phyloP scores from a whole-genome alignment of 2,329 filamentous ascomycete species.

The Periconia sp. region DNA sequence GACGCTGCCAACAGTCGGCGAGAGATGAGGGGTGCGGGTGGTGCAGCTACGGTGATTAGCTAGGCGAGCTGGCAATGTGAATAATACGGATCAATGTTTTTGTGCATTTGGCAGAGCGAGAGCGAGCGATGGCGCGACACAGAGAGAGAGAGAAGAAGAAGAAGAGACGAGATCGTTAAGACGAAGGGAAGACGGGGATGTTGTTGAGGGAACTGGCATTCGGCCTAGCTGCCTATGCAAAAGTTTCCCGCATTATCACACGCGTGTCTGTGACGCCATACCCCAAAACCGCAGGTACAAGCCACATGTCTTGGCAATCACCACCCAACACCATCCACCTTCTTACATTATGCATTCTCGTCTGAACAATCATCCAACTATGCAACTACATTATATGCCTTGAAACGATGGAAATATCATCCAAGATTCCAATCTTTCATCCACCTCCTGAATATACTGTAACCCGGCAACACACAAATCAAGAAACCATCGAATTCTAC shows the following conservation, averaged over 20 bases:
- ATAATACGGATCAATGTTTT: neutral
- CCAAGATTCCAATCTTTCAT: neutral
- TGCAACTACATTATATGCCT: too few species aligned
- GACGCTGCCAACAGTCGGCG: constrained; percentile 5
- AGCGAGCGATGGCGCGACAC: neutral
- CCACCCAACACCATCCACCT: neutral
- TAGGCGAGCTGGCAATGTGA: constrained; percentile 13
- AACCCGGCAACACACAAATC: too few species aligned
- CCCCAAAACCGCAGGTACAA: neutral
- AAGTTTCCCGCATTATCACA: constrained; percentile 4
- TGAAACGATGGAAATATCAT: too few species aligned
- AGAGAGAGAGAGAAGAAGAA: neutral
- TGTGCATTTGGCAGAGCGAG: neutral
- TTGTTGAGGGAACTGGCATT: neutral
- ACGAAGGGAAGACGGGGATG: constrained; percentile 1
- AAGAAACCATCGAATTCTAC: too few species aligned
- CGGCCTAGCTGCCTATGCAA: too few species aligned
- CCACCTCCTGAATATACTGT: neutral
- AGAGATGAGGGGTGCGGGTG: constrained; percentile 6
- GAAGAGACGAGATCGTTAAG: neutral
- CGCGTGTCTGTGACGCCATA: constrained; percentile 3
- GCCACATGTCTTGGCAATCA: neutral
- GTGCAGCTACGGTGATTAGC: constrained; percentile 16
- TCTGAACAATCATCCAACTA: neutral
- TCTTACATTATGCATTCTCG: neutral